phyloP scores from a whole-genome alignment of 768 basidiomycete genomes.

The Inosperma sp. region DNA sequence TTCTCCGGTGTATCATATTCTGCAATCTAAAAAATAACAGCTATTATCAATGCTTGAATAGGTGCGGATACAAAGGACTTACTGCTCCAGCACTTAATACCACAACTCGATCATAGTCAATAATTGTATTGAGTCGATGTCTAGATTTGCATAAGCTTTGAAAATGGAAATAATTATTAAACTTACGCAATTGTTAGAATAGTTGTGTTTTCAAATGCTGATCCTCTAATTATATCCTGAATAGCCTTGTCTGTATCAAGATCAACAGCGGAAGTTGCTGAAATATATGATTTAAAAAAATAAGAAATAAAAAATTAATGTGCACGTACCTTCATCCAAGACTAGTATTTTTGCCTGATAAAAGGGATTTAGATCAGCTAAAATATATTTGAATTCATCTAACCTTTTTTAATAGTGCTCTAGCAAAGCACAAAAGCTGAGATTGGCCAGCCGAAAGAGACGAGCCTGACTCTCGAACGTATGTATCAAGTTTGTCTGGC shows the following conservation, averaged over 20 bases:
- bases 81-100: constrained; percentile 80
- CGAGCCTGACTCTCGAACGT: constrained; percentile 71
- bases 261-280: constrained; percentile 87
- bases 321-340: constrained; percentile 74
- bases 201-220: constrained; percentile 71
- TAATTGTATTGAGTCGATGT: constrained; percentile 79
- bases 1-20: constrained; percentile 72
- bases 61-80: constrained; percentile 14
- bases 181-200: constrained; percentile 82
- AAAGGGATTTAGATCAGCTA: neutral
- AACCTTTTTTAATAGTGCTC: constrained; percentile 76
- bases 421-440: constrained; percentile 84
- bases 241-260: constrained; percentile 86
- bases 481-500: constrained; percentile 65
- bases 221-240: constrained; percentile 81
- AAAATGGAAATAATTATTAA: neutral
- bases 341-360: constrained; percentile 77
- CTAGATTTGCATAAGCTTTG: constrained; percentile 30
- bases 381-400: constrained; percentile 8
- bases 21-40: constrained; percentile 44
- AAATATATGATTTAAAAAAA: constrained; percentile 11
- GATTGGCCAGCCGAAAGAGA: constrained; percentile 83
- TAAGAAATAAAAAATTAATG: neutral
- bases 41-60: neutral
- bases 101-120: constrained; percentile 74